Evolutionary conservation across 306 rosid species (phyloP).

Genomic region (Ormosia semicastrata): DNA sequence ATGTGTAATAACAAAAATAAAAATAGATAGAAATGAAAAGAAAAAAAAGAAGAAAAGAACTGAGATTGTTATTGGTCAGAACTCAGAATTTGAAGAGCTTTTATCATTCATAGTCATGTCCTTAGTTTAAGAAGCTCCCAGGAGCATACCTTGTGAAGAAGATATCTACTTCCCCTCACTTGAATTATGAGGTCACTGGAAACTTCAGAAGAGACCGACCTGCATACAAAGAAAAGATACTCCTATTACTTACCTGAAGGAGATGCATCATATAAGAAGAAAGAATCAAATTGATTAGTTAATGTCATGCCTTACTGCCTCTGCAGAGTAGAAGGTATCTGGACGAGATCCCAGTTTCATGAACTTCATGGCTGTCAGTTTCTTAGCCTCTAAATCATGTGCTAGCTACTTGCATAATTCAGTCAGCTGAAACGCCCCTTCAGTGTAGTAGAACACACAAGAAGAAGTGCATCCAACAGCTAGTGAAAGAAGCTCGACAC

Average conservation of each 20-base stretch:
- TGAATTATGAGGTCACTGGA: constrained; percentile 92
- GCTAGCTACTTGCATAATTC: constrained; percentile 37
- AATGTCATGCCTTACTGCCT: constrained; percentile 66
- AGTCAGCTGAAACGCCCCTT: constrained; percentile 21
- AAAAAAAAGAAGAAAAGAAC: no score
- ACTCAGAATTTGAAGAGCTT: not conserved
- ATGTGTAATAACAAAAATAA: not conserved
- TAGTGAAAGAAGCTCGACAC: constrained; percentile 33
- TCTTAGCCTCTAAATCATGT: constrained; percentile 34
- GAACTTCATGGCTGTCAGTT: constrained; percentile 78
- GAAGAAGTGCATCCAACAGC: constrained; percentile 34
- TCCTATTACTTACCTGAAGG: not conserved
- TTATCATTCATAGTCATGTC: not conserved
- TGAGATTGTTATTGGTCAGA: not conserved
- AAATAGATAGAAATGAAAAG: not conserved
- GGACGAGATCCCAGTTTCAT: constrained; percentile 99
- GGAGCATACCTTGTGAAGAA: constrained; percentile 83
- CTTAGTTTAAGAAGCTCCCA: not conserved
- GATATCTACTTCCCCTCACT: constrained; percentile 83
- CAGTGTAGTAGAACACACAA: constrained; percentile 33
- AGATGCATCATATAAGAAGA: constrained; percentile 3
- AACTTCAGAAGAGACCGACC: constrained; percentile 96
- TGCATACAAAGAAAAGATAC: constrained; percentile 33
- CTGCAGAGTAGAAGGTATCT: constrained; percentile 82
- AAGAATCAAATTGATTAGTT: not conserved